Conservation (phyloP, 2,329 filamentous ascomycete species). For the Tolypocladium ophioglossoides region DNA sequence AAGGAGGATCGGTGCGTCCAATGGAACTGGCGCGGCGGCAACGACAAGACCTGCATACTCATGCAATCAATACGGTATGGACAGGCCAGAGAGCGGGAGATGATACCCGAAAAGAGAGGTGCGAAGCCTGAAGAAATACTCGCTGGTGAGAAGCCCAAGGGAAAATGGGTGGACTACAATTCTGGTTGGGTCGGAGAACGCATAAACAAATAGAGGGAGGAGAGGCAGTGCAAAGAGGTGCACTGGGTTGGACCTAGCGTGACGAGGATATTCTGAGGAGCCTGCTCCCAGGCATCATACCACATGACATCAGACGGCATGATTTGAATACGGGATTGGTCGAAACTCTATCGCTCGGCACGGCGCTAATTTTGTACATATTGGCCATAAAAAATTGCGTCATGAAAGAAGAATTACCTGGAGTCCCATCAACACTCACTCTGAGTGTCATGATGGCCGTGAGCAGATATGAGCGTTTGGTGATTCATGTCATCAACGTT, state of each 20-base stretch:
- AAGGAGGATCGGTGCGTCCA: neutral
- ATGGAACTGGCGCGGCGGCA: neutral
- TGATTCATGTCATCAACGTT: no score
- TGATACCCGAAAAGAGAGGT: neutral
- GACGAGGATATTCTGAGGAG: neutral
- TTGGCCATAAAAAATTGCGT: neutral
- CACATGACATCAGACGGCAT: no score
- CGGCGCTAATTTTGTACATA: neutral
- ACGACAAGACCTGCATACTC: neutral
- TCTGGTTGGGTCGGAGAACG: neutral
- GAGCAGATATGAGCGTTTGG: no score
- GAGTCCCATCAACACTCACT: neutral
- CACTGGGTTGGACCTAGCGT: neutral
- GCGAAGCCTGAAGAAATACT: neutral
- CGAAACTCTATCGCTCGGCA: neutral
- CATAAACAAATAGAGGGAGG: neutral
- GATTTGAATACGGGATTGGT: neutral
- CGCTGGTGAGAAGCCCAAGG: neutral
- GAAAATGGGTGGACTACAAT: neutral
- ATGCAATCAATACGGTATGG: neutral
- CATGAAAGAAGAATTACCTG: neutral
- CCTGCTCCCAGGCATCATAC: no score
- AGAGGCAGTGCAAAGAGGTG: neutral
- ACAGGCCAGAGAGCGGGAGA: neutral
- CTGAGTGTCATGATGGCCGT: no score